phyloP scores from a whole-genome alignment of 2,329 filamentous ascomycete species.

The Bipolaris bicolor region DNA sequence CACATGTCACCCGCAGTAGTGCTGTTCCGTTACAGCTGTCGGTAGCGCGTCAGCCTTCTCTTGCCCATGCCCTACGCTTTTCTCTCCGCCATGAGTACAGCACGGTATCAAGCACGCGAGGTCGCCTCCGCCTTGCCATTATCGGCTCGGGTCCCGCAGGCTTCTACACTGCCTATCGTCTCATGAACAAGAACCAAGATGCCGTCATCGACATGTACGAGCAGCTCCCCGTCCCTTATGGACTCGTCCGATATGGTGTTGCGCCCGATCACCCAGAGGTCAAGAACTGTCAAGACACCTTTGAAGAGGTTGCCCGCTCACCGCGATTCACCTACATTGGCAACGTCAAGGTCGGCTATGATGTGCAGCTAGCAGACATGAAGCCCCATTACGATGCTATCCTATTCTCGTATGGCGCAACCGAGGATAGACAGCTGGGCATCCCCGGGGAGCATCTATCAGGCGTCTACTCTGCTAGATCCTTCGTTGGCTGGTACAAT shows the following conservation, averaged over 20 bases:
- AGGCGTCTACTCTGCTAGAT: conserved; percentile 84
- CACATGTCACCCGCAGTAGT: conserved; percentile 10
- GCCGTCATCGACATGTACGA: conserved; percentile 95
- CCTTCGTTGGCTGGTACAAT: conserved; percentile 99
- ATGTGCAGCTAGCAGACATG: conserved; percentile 71
- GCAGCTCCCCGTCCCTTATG: conserved; percentile 87
- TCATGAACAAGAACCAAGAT: conserved; percentile 76
- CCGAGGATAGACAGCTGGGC: conserved; percentile 77
- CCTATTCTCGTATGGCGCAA: conserved; percentile 90
- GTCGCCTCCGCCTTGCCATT: conserved; percentile 79
- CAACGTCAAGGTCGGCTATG: conserved; percentile 78
- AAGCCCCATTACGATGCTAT: conserved; percentile 89
- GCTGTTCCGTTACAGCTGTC: conserved; percentile 13
- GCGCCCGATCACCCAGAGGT: conserved; percentile 99
- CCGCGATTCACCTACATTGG: conserved; percentile 88
- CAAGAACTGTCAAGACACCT: conserved; percentile 97
- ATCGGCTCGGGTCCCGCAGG: conserved; percentile 94
- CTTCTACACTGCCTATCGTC: conserved; percentile 89
- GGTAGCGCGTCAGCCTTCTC: conserved; percentile 7
- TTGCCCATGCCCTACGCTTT: background rate
- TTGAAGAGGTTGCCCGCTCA: conserved; percentile 83
- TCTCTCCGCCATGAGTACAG: conserved; percentile 32
- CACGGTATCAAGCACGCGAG: conserved; percentile 24
- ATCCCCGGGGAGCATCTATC: conserved; percentile 80
- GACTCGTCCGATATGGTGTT: conserved; percentile 90